Evolutionary conservation across 106 monocot genomes (phyloP), one percentile per base, ranked within the genome.

Genomic region (Acorus gramineus): DNA sequence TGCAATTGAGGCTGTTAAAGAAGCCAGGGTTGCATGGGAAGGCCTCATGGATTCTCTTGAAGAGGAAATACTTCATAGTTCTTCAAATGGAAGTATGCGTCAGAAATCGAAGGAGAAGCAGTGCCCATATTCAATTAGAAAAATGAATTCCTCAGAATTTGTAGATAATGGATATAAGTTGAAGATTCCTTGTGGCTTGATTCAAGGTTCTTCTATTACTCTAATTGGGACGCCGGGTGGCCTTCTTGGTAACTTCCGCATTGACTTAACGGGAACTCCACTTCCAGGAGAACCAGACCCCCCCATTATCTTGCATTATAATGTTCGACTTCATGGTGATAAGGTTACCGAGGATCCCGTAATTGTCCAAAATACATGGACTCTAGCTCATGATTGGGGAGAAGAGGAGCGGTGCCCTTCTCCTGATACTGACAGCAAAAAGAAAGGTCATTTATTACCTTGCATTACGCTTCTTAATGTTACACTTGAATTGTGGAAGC

Each of bases 351-450:
- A 96, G 43, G 87, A 96, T 77, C 95, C 95, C 56, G 90, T 96
- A 2, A 96, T 96, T 70, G 87, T 90, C 5, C 95, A 96, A 63
- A 96, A 96, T 66, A 87, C 95, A 52, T 96, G 95, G 95, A 87
- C 87, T 44, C n/a, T 67, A 68, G 59, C 71, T 63, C 67, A 77
- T 60, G 95, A 90, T 49, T 96, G 95, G 95, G 90, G 95, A 65
- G 42, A 64, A 44, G 95, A 96, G 80, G 81, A 90, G 65, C 90
- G 95, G n/a, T 96, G 95, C 55, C 90, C 95, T 65, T 74, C 62
- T 49, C 74, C 84, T 51, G 69, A 82, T 71, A 46, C 74, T 50
- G 76, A 82, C 7, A 57, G 43, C 57, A 71, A 42, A 14, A 68
- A 72, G 48, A 89, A 80, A 84, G 94, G 94, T 95, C 28, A 28